Base-by-base conservation (phyloP, 495 filamentous ascomycete species). In the Xylaria cubensis region DNA sequence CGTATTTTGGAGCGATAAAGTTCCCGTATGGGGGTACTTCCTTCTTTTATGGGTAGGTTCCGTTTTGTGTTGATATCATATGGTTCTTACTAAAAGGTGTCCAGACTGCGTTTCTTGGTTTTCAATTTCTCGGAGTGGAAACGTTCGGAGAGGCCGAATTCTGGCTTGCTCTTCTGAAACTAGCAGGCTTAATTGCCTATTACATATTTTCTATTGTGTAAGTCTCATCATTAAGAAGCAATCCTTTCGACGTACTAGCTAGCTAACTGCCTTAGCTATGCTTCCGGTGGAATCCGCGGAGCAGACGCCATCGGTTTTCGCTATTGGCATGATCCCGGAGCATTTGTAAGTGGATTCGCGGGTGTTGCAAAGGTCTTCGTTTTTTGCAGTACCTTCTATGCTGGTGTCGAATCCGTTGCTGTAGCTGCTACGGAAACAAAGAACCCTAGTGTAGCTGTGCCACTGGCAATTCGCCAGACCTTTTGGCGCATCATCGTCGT, bases 401-500 rank as follows among this genome's bases (percentile, higher is more conserved):
- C 91, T 56, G 92, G 92, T n/a, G 89, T 89, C 12, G 92, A 94
- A 74, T 86, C 91, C 56, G 88, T 94, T 9, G 91, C 91, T 74
- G 90, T 94, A 13, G 91, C 92, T 21, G 91, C 91, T 6, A 92
- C 89, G 73, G 92, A 94, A 79, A 92, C 91, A 42, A 88, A 88
- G 74, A 93, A 94, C 78, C 92, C 92, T 3, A 82, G 90, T 71
- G 86, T 86, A 66, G 91, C 91, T 9, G 88, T 94, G 0, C 92
- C 92, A 1, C 84, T 88, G 0, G 92, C 92, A 1, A 93, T 94
- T 69, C 90, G 88, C 72, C 92, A 93, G 76, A 91, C 92, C 32
- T 93, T 93, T 77, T 88, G 87, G 84, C 90, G 92, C 62, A 94
- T 93, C 79, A 75, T 93, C 74, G 88, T 94, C 77, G 90, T 93